A percentile compares a stretch with the other conserved stretches of the same genome.
phyloP scores from a whole-genome alignment of 2,329 filamentous ascomycete genomes.

The Coniochaeta hoffmannii region DNA sequence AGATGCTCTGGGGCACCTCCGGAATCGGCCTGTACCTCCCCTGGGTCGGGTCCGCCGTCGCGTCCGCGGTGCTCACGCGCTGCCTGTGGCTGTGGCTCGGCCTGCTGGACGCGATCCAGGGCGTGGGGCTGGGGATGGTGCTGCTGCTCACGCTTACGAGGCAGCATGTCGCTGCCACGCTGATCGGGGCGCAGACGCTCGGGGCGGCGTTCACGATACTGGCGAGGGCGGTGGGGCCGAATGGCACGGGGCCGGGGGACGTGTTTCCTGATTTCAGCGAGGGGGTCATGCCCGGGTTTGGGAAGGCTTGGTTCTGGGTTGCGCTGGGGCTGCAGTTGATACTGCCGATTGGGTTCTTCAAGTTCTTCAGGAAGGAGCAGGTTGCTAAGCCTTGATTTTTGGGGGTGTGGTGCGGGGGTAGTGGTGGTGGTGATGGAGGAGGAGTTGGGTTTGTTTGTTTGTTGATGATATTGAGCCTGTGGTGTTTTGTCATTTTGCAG shows the following conservation, averaged over 20 bases:
- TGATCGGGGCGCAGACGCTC: conserved; percentile 54
- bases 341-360: conserved; percentile 50
- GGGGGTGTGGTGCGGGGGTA: no score
- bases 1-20: conserved; percentile 59
- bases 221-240: conserved; percentile 51
- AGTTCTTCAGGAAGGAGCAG: conserved; percentile 52
- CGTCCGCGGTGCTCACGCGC: conserved; percentile 48
- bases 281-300: conserved; percentile 35
- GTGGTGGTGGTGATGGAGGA: no score
- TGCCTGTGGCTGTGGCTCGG: conserved; percentile 61
- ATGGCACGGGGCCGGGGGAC: conserved; percentile 51
- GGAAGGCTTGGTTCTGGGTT: conserved; percentile 53
- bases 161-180: conserved; percentile 55
- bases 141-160: conserved; percentile 57
- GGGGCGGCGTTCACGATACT: conserved; percentile 56
- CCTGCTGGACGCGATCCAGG: conserved; percentile 56
- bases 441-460: background rate
- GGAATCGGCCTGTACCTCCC: conserved; percentile 55
- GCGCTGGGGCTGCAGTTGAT: conserved; percentile 48
- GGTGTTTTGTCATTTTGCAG: background rate
- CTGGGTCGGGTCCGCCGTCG: conserved; percentile 48
- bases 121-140: conserved; percentile 62
- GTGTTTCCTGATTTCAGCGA: conserved; percentile 56
- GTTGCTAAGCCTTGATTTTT: conserved; percentile 39
- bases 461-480: background rate